Conservation (phyloP, 208 protist genomes). For the Wallacemonas sp. region DNA sequence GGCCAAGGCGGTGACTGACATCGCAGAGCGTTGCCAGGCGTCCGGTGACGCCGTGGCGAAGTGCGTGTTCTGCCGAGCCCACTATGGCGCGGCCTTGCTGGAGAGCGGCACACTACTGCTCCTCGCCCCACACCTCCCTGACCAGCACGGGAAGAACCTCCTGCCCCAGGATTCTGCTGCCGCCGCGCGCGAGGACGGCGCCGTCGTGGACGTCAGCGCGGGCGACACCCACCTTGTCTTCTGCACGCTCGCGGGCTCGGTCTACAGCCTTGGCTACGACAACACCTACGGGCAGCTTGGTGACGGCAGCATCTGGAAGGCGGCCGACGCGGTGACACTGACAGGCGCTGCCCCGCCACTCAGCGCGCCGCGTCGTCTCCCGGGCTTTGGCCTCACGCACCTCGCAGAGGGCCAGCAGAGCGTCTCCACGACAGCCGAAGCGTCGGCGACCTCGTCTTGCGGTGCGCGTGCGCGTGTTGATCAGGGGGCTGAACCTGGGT, state of each 20-base stretch:
- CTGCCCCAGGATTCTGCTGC: slow-evolving; percentile 15
- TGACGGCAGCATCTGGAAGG: slow-evolving; percentile 71
- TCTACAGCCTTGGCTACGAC: slow-evolving; percentile 76
- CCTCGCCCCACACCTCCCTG: slow-evolving; percentile 28
- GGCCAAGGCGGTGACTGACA: slow-evolving; percentile 12
- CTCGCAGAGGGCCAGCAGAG: background rate
- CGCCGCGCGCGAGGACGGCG: slow-evolving; percentile 28
- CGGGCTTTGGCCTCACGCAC: slow-evolving; percentile 7
- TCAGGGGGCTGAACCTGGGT: background rate
- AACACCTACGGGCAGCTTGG: slow-evolving; percentile 86
- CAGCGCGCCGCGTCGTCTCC: slow-evolving; percentile 17
- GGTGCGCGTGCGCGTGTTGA: background rate
- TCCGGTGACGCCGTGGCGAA: slow-evolving; percentile 39
- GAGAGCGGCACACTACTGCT: slow-evolving; percentile 43
- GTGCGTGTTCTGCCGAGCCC: slow-evolving; percentile 31
- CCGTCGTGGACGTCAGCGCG: slow-evolving; percentile 71
- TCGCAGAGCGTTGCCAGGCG: slow-evolving; percentile 13
- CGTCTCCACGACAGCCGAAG: too few species aligned
- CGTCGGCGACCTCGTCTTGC: background rate
- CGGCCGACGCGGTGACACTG: background rate
- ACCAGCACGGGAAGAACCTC: slow-evolving; percentile 21
- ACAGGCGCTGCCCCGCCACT: slow-evolving; percentile 10
- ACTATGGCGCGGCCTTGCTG: slow-evolving; percentile 52
- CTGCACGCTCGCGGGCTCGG: slow-evolving; percentile 67
- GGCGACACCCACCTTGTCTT: slow-evolving; percentile 80